phyloP scores from a whole-genome alignment of 1,284 basidiomycete species.

The Ceratobasidium sp. region DNA sequence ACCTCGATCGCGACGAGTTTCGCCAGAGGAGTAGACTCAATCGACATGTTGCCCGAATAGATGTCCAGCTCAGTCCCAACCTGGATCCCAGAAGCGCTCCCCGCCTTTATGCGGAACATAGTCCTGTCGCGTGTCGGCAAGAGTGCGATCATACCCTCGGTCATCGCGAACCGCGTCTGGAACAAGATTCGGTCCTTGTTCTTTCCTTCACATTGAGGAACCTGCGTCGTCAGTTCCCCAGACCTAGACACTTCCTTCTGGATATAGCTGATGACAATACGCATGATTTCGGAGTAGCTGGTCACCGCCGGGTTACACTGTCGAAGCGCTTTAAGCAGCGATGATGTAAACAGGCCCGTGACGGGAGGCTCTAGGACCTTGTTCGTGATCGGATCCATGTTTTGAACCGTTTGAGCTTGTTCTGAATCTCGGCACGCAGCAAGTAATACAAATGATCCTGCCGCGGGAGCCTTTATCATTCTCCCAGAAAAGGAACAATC shows the following conservation, averaged over 20 bases:
- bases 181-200: constrained; percentile 29
- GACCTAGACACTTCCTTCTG: background rate
- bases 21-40: background rate
- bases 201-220: constrained; percentile 21
- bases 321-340: too few relatives aligned
- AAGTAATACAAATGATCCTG: background rate
- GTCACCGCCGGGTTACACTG: too few relatives aligned
- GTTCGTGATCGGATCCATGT: background rate
- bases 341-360: constrained; percentile 6
- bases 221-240: background rate
- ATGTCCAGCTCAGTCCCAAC: constrained; percentile 30
- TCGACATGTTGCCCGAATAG: background rate
- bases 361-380: background rate
- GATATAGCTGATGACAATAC: background rate
- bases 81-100: constrained; percentile 12
- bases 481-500: constrained; percentile 9
- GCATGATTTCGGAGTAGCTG: too few relatives aligned
- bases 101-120: constrained; percentile 13
- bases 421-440: constrained; percentile 19
- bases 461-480: too few relatives aligned
- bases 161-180: constrained; percentile 1
- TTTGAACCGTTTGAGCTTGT: background rate
- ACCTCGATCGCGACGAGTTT: constrained; percentile 15
- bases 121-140: background rate
- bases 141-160: constrained; percentile 23